These are phyloP conservation scores for Achaetomiella virescens DNA, from an alignment of 495 filamentous ascomycete genomes.

Conservation along the genomic window DNA sequence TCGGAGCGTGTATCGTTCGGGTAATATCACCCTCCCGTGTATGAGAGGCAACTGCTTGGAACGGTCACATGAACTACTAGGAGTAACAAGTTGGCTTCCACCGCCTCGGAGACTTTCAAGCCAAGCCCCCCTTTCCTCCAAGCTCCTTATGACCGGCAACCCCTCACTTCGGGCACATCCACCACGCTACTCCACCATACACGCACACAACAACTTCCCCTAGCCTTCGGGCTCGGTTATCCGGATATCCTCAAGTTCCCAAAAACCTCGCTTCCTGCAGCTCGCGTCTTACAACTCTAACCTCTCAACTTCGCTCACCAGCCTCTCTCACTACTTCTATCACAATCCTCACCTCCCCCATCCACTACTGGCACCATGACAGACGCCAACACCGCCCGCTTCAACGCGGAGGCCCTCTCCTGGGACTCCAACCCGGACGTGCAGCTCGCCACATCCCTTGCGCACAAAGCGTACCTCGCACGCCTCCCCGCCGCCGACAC, in stretches of 20 bases:
- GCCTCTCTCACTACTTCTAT: neutral
- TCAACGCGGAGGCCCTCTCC: constrained; percentile 35
- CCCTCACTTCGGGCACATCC: neutral
- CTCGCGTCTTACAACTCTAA: too few relatives aligned
- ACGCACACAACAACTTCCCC: neutral
- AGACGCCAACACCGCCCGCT: constrained; percentile 27
- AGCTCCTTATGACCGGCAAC: neutral
- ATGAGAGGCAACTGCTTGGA: too few relatives aligned
- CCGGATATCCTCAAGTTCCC: neutral
- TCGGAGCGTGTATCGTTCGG: too few relatives aligned
- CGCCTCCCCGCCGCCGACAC: constrained; percentile 11
- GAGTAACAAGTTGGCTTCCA: too few relatives aligned
- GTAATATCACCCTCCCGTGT: too few relatives aligned
- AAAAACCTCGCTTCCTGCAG: neutral
- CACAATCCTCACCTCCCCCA: neutral
- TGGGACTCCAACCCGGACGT: constrained; percentile 39
- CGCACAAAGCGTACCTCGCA: constrained; percentile 28
- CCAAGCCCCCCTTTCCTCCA: too few relatives aligned
- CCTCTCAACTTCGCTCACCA: neutral
- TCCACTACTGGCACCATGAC: constrained; percentile 3
- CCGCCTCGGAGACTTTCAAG: too few relatives aligned
- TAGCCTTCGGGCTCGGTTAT: neutral
- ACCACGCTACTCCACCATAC: neutral
- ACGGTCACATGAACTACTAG: too few relatives aligned
- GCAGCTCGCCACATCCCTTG: constrained; percentile 26